phyloP scores from a whole-genome alignment of 805 yeast species.

The Barnettozyma sucrosica region DNA sequence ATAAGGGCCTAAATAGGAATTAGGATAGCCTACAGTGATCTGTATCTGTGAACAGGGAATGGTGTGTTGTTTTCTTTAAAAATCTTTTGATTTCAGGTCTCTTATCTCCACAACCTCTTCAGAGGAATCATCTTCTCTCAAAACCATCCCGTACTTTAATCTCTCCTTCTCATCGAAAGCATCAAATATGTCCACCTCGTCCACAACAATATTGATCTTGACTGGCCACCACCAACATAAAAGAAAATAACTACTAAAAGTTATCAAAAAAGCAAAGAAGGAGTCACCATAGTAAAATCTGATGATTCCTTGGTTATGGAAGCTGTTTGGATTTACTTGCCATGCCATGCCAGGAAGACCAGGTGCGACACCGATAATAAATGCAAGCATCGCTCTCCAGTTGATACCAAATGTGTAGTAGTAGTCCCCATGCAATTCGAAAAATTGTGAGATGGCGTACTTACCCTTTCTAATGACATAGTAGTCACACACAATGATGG shows the following conservation, averaged over 20 bases:
- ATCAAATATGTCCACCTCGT: slow-evolving; percentile 35
- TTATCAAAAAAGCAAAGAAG: slow-evolving; percentile 35
- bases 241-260: slow-evolving; percentile 34
- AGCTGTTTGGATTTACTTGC: slow-evolving; percentile 28
- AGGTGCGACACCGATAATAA: slow-evolving; percentile 38
- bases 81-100: not conserved
- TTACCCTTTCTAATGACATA: slow-evolving; percentile 30
- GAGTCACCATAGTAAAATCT: slow-evolving; percentile 40
- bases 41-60: not conserved
- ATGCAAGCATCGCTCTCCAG: slow-evolving; percentile 36
- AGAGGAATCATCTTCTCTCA: not conserved
- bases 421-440: slow-evolving; percentile 27
- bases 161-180: slow-evolving; percentile 32
- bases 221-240: slow-evolving; percentile 34
- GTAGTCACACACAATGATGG: slow-evolving; percentile 34
- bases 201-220: slow-evolving; percentile 29
- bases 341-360: slow-evolving; percentile 44
- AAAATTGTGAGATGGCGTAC: slow-evolving; percentile 32
- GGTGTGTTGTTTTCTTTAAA: too few relatives aligned
- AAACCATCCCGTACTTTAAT: slow-evolving; percentile 8
- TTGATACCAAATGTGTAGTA: slow-evolving; percentile 38
- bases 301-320: slow-evolving; percentile 31
- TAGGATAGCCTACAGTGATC: too few relatives aligned
- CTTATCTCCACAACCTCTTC: not conserved
- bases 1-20: not conserved